A percentile compares a stretch with the other conserved stretches of the same genome.
Evolutionary conservation across 805 yeast species (phyloP).

Genomic region (Lipomyces spencermartinsiae): DNA sequence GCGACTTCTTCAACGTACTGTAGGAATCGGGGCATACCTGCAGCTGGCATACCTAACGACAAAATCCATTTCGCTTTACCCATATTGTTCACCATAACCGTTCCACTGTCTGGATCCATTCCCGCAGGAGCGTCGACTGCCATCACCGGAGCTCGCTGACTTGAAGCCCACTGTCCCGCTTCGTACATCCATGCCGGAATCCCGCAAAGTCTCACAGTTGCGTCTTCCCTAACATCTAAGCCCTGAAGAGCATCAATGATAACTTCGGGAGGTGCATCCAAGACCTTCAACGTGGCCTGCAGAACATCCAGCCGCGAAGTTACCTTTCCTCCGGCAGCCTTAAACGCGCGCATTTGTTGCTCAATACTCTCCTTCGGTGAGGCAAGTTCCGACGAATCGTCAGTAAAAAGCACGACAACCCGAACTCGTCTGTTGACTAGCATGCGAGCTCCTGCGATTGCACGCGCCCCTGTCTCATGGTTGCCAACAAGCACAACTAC

Average conservation of each 20-base stretch:
- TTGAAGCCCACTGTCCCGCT: conserved; percentile 73
- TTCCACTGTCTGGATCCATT: conserved; percentile 81
- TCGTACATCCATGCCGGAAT: conserved; percentile 42
- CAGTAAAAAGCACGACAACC: conserved; percentile 55
- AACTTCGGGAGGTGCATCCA: conserved; percentile 78
- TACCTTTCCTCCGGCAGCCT: conserved; percentile 73
- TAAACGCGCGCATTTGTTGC: conserved; percentile 63
- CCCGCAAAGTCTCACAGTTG: conserved; percentile 35
- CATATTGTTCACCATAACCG: conserved; percentile 46
- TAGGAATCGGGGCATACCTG: conserved; percentile 29
- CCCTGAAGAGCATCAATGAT: conserved; percentile 87
- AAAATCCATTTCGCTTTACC: conserved; percentile 44
- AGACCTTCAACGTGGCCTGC: conserved; percentile 47
- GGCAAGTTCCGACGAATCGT: conserved; percentile 31
- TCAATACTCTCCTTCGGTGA: conserved; percentile 29
- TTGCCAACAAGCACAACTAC: conserved; percentile 73
- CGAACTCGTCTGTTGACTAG: conserved; percentile 75
- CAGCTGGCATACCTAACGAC: conserved; percentile 43
- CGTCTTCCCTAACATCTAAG: conserved; percentile 59
- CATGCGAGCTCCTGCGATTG: conserved; percentile 80
- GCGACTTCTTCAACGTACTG: conserved; percentile 28
- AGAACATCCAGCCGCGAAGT: conserved; percentile 45
- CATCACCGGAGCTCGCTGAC: conserved; percentile 54
- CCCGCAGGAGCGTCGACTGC: conserved; percentile 86
- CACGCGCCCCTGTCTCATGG: conserved; percentile 73